Conservation (phyloP, 2,329 filamentous ascomycete genomes). For the Penicillium oxalicum region DNA sequence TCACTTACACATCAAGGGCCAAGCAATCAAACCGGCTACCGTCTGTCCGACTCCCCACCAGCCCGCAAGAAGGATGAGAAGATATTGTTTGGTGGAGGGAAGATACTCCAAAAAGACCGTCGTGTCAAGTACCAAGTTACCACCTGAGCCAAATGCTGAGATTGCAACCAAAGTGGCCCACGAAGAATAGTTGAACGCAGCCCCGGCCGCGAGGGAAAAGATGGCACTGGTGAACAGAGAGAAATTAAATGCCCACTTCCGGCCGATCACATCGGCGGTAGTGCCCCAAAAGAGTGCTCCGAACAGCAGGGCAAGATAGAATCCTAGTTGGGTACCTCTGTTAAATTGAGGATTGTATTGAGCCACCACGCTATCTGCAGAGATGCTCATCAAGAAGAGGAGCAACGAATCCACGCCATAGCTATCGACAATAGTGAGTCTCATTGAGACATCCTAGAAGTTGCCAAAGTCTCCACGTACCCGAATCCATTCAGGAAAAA, state of each 20-base stretch:
- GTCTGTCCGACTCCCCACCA: conserved; percentile 17
- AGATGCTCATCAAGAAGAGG: conserved; percentile 14
- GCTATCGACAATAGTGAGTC: not conserved
- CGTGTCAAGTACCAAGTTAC: conserved; percentile 14
- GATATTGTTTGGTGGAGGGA: conserved; percentile 15
- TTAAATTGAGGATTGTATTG: conserved; percentile 11
- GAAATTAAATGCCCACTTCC: conserved; percentile 17
- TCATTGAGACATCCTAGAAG: not conserved
- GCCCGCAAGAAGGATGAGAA: conserved; percentile 12
- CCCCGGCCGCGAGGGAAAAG: conserved; percentile 12
- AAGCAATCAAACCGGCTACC: conserved; percentile 13
- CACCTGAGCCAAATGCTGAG: conserved; percentile 14
- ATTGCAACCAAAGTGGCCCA: conserved; percentile 13
- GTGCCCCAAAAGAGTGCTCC: conserved; percentile 15
- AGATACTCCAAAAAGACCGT: conserved; percentile 15
- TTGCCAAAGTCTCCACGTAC: conserved; percentile 24
- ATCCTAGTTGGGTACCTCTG: conserved; percentile 11
- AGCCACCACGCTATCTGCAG: conserved; percentile 12
- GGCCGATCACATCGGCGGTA: conserved; percentile 14
- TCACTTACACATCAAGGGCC: conserved; percentile 11
- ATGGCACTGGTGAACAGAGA: conserved; percentile 14
- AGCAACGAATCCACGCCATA: conserved; percentile 13
- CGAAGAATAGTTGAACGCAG: conserved; percentile 9
- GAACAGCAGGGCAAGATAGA: conserved; percentile 11
- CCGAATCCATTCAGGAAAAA: conserved; percentile 59